phyloP scores from a whole-genome alignment of 108 stramenopile genomes.

The Seminavis robusta region DNA sequence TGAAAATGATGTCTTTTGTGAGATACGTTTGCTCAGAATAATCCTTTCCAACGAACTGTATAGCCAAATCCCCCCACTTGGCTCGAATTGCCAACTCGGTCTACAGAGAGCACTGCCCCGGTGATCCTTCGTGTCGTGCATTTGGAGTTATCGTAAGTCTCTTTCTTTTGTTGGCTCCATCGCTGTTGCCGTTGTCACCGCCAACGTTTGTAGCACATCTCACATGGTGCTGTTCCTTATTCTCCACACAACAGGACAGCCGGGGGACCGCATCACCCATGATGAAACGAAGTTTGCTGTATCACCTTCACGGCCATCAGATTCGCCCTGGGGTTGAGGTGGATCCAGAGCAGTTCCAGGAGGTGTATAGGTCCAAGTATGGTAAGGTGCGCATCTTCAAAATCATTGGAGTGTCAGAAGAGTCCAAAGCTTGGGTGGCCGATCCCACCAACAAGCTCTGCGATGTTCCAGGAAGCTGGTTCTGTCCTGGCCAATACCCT shows the following conservation, averaged over 20 bases:
- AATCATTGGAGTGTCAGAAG: conserved; percentile 73
- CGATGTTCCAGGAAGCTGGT: conserved; percentile 84
- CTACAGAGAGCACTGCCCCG: conserved; percentile 94
- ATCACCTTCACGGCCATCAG: conserved; percentile 86
- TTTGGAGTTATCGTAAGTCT: conserved; percentile 79
- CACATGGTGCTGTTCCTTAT: no score
- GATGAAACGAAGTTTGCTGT: conserved; percentile 90
- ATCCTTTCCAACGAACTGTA: no score
- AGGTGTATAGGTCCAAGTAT: conserved; percentile 93
- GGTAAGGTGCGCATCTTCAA: conserved; percentile 98
- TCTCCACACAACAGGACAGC: no score
- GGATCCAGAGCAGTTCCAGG: conserved; percentile 67
- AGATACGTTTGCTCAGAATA: no score
- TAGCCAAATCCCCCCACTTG: conserved; percentile 95
- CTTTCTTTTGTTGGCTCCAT: neutral
- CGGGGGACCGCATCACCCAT: conserved; percentile 86
- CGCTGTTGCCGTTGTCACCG: neutral
- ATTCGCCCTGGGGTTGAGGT: conserved; percentile 75
- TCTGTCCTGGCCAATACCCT: conserved; percentile 89
- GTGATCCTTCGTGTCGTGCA: conserved; percentile 88
- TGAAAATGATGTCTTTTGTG: no score
- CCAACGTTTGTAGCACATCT: neutral
- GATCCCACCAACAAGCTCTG: conserved; percentile 67
- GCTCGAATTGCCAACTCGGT: conserved; percentile 97
- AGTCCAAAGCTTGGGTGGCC: conserved; percentile 82